Evolutionary conservation across 78 protist genomes (phyloP), one percentile per base, ranked within the genome.

Genomic region (Guillardia theta): DNA sequence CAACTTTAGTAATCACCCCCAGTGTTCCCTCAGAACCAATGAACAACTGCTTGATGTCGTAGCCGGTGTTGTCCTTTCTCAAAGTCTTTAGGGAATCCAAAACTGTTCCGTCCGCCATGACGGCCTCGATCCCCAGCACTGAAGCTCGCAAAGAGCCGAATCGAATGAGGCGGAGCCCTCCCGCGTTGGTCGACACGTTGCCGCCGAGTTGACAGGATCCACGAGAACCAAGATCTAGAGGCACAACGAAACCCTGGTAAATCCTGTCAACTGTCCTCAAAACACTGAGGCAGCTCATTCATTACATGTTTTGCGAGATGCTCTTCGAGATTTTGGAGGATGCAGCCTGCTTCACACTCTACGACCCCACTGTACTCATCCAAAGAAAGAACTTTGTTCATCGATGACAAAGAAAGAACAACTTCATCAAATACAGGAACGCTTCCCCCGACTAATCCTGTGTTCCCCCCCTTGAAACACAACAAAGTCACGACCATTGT

Each of bases 401-500:
- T 97, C 22, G 39, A 58, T 21, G 30, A 6, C 30, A 83, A 80
- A 10, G 97, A 94, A 10, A 98, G 53, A 15, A 98, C 96, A 8
- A 98, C 46, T 90, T 99, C 99, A 80, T 97, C 99, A 50, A n/a
- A 24, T 0, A 98, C 95, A 9, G 99, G 99, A 12, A 96, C 97
- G 53, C 95, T 39, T 62, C 98, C 95, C 39, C 95, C 99, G 0
- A 98, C 99, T 19, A 98, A 95, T 3, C 99, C 99, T 1, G 99
- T 98, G 93, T 98, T 98, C 2, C 99, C 99, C n/a, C 99, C 99
- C 77, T n/a, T n/a, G n/a, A n/a, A n/a, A 98, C 98, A 10, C 99
- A 98, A 5, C 96, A 98, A 12, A 98, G 96, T 33, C 98, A 98
- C 6, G 98, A 58, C 47, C 95, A 92, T 92, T n/a, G 1, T 8